Conservation (phyloP, 164 flowering plant genomes). For the Liquidambar formosana region DNA sequence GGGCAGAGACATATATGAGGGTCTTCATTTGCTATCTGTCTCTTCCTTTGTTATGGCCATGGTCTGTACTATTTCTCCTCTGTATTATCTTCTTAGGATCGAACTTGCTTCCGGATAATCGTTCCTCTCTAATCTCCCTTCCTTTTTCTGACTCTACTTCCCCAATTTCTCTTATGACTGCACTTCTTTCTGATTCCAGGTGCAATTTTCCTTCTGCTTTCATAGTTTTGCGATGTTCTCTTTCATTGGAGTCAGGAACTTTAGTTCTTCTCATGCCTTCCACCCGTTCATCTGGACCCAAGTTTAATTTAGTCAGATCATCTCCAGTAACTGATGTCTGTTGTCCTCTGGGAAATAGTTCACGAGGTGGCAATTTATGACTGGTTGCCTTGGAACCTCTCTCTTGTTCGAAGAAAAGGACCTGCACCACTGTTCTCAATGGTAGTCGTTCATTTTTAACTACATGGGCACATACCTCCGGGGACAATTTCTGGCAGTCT, state of each 20-base stretch:
- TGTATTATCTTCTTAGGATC: slow-evolving; percentile 24
- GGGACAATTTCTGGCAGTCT: slow-evolving; percentile 76
- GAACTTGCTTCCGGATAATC: slow-evolving; percentile 18
- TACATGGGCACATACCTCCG: slow-evolving; percentile 67
- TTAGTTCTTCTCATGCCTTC: slow-evolving; percentile 3
- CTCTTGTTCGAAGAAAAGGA: slow-evolving; percentile 80
- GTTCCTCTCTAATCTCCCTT: slow-evolving; percentile 27
- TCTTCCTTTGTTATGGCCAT: slow-evolving; percentile 23
- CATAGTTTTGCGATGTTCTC: slow-evolving; percentile 10
- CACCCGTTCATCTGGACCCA: slow-evolving; percentile 18
- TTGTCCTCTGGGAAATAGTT: slow-evolving; percentile 4
- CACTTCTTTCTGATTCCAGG: slow-evolving; percentile 17
- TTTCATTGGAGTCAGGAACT: slow-evolving; percentile 7
- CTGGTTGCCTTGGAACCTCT: slow-evolving; percentile 28
- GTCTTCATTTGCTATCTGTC: slow-evolving; percentile 18
- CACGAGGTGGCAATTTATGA: slow-evolving; percentile 11
- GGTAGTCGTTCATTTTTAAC: slow-evolving; percentile 81
- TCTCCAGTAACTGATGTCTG: slow-evolving; percentile 1
- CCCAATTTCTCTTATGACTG: slow-evolving; percentile 14
- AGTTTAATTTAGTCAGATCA: slow-evolving; percentile 12
- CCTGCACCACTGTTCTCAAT: slow-evolving; percentile 86
- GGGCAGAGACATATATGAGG: background rate
- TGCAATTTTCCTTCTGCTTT: slow-evolving; percentile 16
- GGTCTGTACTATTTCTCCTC: slow-evolving; percentile 24
- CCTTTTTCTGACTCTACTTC: slow-evolving; percentile 19